phyloP scores from a whole-genome alignment of 306 rosid species.

The Glycine tomentella region DNA sequence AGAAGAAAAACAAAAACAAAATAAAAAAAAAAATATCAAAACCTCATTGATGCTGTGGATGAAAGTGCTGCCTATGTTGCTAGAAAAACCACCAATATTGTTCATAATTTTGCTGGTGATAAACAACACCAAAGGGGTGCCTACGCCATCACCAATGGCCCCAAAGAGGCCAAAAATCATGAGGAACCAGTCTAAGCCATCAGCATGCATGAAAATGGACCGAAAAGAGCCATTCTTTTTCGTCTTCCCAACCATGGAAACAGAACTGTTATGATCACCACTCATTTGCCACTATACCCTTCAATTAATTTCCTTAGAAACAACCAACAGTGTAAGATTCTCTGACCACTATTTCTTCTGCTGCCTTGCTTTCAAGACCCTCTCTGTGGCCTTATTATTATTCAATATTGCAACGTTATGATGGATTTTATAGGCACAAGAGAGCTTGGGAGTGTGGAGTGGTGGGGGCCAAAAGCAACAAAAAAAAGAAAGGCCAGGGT shows the following conservation, averaged over 20 bases:
- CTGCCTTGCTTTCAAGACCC: slow-evolving; percentile 23
- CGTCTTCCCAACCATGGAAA: slow-evolving; percentile 41
- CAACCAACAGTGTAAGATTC: slow-evolving; percentile 38
- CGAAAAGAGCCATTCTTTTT: slow-evolving; percentile 54
- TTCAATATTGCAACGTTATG: slow-evolving; percentile 14
- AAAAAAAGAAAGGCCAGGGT: neutral
- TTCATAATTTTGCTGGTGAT: slow-evolving; percentile 54
- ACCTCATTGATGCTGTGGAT: slow-evolving; percentile 49
- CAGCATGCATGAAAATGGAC: slow-evolving; percentile 86
- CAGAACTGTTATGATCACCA: slow-evolving; percentile 13
- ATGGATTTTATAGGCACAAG: slow-evolving; percentile 46
- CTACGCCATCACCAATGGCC: slow-evolving; percentile 73
- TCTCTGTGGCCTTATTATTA: neutral
- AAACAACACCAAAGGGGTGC: slow-evolving; percentile 60
- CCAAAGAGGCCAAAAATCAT: slow-evolving; percentile 77
- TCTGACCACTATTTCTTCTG: slow-evolving; percentile 3
- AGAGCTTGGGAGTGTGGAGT: neutral
- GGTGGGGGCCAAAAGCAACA: slow-evolving; percentile 32
- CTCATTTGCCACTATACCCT: slow-evolving; percentile 35
- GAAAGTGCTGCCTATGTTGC: neutral
- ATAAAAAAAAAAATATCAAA: neutral
- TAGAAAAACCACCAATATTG: slow-evolving; percentile 46
- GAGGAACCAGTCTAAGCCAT: slow-evolving; percentile 57
- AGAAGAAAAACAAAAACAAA: neutral
- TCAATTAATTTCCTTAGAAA: slow-evolving; percentile 33